Evolutionary conservation across 2,329 filamentous ascomycete species (phyloP).

Genomic region (Xylaria multiplex): DNA sequence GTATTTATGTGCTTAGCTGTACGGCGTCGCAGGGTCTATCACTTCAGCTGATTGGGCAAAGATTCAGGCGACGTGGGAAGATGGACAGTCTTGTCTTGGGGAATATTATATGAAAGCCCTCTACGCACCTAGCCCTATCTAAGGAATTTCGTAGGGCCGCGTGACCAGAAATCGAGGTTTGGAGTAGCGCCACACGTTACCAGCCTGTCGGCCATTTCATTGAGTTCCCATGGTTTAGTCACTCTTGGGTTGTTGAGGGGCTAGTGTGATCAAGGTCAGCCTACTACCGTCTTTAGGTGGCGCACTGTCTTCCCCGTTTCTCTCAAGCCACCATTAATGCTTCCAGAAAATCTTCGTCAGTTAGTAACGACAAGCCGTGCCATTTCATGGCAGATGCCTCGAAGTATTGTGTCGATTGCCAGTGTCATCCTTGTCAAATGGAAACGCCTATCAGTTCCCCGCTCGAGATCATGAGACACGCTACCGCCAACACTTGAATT

Average conservation of each 20-base stretch:
- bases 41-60: background rate
- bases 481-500: too few species aligned
- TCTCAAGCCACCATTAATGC: background rate
- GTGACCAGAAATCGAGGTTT: background rate
- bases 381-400: too few species aligned
- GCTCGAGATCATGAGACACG: too few species aligned
- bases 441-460: too few species aligned
- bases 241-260: too few species aligned
- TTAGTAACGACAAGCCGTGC: too few species aligned
- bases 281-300: background rate
- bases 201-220: background rate
- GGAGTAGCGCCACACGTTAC: background rate
- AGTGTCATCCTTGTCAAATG: too few species aligned
- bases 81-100: background rate
- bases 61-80: background rate
- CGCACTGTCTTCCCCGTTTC: background rate
- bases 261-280: background rate
- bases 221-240: background rate
- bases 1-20: background rate
- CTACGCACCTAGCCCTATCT: background rate
- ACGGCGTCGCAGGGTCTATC: too few species aligned
- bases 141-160: background rate
- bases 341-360: too few species aligned
- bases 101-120: background rate
- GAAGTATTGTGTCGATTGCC: too few species aligned